These are phyloP conservation scores for Irpex sp. DNA, from an alignment of 1,284 basidiomycete species.

Conservation along the genomic window DNA sequence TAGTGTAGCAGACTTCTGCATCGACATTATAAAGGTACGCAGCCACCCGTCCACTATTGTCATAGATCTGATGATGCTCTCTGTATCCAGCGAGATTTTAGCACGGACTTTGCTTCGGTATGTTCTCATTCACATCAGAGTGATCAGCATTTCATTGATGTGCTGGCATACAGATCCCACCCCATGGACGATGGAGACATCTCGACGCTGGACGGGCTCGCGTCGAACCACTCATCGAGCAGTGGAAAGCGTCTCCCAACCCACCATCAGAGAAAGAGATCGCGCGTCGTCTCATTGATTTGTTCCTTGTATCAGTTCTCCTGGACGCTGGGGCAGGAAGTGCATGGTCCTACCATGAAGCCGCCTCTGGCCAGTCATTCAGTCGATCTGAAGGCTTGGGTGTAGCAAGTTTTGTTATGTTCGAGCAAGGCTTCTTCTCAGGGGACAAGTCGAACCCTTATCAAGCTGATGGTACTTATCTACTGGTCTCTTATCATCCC, in stretches of 20 bases:
- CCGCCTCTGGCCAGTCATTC: slow-evolving; percentile 55
- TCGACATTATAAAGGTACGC: slow-evolving; percentile 73
- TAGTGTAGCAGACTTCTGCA: slow-evolving; percentile 78
- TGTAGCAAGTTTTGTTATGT: slow-evolving; percentile 91
- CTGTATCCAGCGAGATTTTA: slow-evolving; percentile 74
- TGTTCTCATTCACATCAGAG: slow-evolving; percentile 21
- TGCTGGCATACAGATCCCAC: slow-evolving; percentile 59
- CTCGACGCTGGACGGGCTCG: slow-evolving; percentile 70
- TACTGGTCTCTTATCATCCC: not conserved
- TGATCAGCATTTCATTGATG: not conserved
- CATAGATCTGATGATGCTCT: not conserved
- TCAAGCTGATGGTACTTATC: slow-evolving; percentile 70
- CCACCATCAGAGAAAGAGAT: slow-evolving; percentile 58
- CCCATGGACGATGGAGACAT: slow-evolving; percentile 91
- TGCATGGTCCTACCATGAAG: slow-evolving; percentile 77
- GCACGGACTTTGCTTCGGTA: slow-evolving; percentile 62
- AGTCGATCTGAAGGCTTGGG: slow-evolving; percentile 88
- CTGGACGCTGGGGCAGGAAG: slow-evolving; percentile 93
- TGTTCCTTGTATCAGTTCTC: slow-evolving; percentile 91
- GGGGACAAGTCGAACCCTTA: slow-evolving; percentile 59
- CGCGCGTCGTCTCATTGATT: slow-evolving; percentile 77
- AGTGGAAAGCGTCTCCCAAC: slow-evolving; percentile 48
- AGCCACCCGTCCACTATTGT: not conserved
- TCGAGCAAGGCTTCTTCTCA: slow-evolving; percentile 79
- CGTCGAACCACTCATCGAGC: slow-evolving; percentile 54